These are phyloP conservation scores for Oryza officinalis DNA, from an alignment of 176 grass and related monocot species.

Conservation along the genomic window DNA sequence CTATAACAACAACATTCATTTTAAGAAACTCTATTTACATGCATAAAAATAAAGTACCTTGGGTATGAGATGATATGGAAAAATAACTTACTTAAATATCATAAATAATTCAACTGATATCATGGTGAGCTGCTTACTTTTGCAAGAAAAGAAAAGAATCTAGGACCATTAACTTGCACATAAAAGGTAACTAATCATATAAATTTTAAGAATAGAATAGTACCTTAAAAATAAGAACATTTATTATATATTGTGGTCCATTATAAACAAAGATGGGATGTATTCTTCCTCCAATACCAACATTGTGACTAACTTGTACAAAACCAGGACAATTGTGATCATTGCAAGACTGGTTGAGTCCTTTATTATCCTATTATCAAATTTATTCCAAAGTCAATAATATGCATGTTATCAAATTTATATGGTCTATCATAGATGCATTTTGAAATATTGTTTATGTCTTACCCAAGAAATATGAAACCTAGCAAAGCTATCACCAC, in stretches of 20 bases:
- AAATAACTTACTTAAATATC: too few species aligned
- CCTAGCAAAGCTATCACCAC: constrained; percentile 9
- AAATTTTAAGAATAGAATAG: neutral
- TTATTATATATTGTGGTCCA: constrained; percentile 24
- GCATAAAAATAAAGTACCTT: too few species aligned
- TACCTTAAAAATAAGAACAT: constrained; percentile 37
- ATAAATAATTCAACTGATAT: neutral
- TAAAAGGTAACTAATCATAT: neutral
- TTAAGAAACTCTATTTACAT: too few species aligned
- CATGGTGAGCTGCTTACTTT: neutral
- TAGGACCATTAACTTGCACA: too few species aligned
- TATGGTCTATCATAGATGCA: too few species aligned
- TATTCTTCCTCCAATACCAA: constrained; percentile 30
- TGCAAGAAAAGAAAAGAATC: neutral
- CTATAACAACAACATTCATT: too few species aligned
- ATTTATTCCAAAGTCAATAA: too few species aligned
- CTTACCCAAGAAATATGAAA: constrained; percentile 29
- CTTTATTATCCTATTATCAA: neutral
- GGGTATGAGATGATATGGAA: too few species aligned
- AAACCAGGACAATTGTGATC: constrained; percentile 39
- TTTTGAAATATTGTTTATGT: neutral
- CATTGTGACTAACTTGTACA: constrained; percentile 26
- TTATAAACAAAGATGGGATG: constrained; percentile 1
- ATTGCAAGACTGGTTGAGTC: neutral
- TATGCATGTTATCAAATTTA: too few species aligned